Evolutionary conservation across 2,329 filamentous ascomycete species (phyloP), one percentile per base, ranked within the genome.

Genomic region (Aquanectria penicillioides): DNA sequence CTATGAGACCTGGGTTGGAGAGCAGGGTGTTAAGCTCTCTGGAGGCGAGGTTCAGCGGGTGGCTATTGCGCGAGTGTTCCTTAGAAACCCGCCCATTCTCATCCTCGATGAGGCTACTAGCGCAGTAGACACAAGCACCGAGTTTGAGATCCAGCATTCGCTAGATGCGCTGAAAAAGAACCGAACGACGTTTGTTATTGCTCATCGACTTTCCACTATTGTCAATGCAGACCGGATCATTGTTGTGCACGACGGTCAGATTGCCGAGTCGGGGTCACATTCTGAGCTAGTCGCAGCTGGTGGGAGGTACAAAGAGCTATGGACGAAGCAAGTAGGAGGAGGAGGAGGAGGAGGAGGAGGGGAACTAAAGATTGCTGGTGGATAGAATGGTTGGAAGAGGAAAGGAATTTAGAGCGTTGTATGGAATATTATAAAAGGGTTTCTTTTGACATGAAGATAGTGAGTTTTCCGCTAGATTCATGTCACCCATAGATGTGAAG

Each of bases 251-350:
- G 74, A 80, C 34, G 85, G 85, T 5, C 71, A 73, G 29, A 76
- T 86, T 20, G 73, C 81, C 18, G 83, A 87, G 67, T 74, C 76
- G 26, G 85, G 85, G 5, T 79, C 77, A 15, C 85, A 86, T 62
- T 63, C 74, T 0, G 76, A 81, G 25, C 69, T 87, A 36, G 66
- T 86, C 22, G 67, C 73, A 17, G 58, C 63, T n/a, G 76, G 77
- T 3, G 84, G 84, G 1, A 79, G 78, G 62, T 87, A 87, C 55
- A 71, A 75, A 31, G 74, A 81, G 22, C 62, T 87, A 3, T 87
- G 85, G 84, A 73, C 73, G 15, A 81, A 78, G 41, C 82, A 85
- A 53, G 37, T 13, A 7, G 59, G 59, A 9, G 40, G 25, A n/a
- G 25, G n/a, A 17, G n/a, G n/a, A n/a, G n/a, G n/a, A n/a, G n/a